Evolutionary conservation across 768 basidiomycete genomes (phyloP), one percentile per base, ranked within the genome.

Genomic region (Phanerodontia chrysosporium): DNA sequence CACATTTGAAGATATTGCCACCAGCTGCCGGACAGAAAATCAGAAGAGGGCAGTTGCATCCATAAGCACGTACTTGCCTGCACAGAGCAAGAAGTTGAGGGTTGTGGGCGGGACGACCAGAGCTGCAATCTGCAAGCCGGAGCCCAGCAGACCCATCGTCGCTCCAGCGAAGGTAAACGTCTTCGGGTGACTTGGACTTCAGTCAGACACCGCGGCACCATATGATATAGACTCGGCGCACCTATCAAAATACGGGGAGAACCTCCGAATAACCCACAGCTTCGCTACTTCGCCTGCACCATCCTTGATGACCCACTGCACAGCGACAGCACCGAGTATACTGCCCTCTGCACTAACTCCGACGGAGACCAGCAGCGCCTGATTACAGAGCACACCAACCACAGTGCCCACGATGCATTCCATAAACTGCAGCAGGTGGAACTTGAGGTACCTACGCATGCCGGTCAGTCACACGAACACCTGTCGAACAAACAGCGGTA

Each of bases 251-350:
- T 63, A 70, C 12, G 69, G 64, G 32, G 69, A 64, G 59, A 62
- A 70, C 21, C 58, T 58, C 30, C 66, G 63, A 25, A 70, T 70
- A 61, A 70, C 68, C 61, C 67, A 70, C n/a, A 70, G 58, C 62
- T 70, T 70, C 42, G 69, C 67, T 22, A 70, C 56, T 55, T 70
- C 69, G 1, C 69, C 69, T 10, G 69, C 69, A 22, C 69, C 69
- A 57, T 70, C 69, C 49, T 70, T 70, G 58, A 70, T 70, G 58
- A 70, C 66, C 69, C 69, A 70, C 54, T 70, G 69, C n/a, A 67
- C 66, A 25, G 67, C 67, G 24, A 70, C 69, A 21, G 69, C 69
- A 10, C 69, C 69, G 44, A 70, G 67, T 3, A 70, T 62, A 54
- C 67, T 68, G 55, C 66, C 69, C 51, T 68, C 69, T 13, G 69